phyloP scores from a whole-genome alignment of 2,329 filamentous ascomycete genomes.

The Pseudogymnoascus sp. region DNA sequence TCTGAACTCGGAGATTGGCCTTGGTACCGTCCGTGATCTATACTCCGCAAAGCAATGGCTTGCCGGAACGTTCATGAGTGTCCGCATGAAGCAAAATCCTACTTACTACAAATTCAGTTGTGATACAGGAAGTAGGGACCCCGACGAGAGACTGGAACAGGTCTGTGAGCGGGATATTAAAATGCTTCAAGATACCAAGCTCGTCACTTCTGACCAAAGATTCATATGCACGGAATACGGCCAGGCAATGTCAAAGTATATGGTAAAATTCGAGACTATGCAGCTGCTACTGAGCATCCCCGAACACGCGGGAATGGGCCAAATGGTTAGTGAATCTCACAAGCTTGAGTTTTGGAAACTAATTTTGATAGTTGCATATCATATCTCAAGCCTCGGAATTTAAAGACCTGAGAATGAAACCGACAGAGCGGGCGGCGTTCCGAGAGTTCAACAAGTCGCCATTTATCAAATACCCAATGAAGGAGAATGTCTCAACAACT shows the following conservation, averaged over 20 bases:
- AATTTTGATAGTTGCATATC: conserved; percentile 49
- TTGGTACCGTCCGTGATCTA: conserved; percentile 63
- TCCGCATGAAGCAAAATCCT: conserved; percentile 66
- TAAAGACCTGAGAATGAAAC: conserved; percentile 62
- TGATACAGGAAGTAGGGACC: conserved; percentile 39
- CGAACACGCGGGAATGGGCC: conserved; percentile 52
- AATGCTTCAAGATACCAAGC: conserved; percentile 51
- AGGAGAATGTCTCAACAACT: conserved; percentile 56
- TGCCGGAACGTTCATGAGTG: conserved; percentile 68
- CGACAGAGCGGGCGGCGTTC: conserved; percentile 61
- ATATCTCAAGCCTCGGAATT: conserved; percentile 68
- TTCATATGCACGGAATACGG: conserved; percentile 66
- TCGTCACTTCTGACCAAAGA: conserved; percentile 45
- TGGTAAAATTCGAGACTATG: conserved; percentile 76
- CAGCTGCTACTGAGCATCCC: conserved; percentile 58
- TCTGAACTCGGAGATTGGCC: conserved; percentile 74
- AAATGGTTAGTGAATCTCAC: conserved; percentile 53
- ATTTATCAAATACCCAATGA: conserved; percentile 65
- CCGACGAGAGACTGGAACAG: conserved; percentile 59
- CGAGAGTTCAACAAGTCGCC: conserved; percentile 65
- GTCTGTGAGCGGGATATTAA: conserved; percentile 66
- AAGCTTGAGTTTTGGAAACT: background rate
- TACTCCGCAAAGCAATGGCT: conserved; percentile 68
- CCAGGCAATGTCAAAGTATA: conserved; percentile 76
- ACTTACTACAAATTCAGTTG: conserved; percentile 61